Evolutionary conservation across 164 flowering plant species (phyloP).

Genomic region (Aristolochia fimbriata): DNA sequence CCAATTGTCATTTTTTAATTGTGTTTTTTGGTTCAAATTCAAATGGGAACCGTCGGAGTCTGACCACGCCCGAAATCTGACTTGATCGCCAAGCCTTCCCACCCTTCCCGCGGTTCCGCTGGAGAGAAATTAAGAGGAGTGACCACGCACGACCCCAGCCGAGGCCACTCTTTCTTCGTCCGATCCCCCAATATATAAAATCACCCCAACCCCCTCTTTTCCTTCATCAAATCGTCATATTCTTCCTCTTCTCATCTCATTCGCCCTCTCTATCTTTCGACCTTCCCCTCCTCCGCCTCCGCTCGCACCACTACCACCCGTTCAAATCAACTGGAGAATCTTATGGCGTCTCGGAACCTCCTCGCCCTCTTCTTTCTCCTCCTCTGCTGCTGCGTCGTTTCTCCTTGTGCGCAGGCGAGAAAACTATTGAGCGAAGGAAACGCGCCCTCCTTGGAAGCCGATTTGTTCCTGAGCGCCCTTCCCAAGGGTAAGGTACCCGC

Average conservation of each 20-base stretch:
- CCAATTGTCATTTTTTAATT: no score
- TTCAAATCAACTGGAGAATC: no score
- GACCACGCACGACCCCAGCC: no score
- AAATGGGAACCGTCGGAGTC: no score
- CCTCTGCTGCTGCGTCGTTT: conserved; percentile 1
- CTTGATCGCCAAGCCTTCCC: conserved; percentile 3
- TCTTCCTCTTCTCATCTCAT: background rate
- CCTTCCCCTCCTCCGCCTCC: background rate
- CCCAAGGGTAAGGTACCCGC: conserved; percentile 46
- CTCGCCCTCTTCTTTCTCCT: conserved; percentile 6
- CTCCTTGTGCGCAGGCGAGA: conserved; percentile 15
- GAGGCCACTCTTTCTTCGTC: no score
- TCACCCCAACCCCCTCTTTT: background rate
- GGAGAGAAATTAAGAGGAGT: no score
- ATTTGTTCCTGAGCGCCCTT: conserved; percentile 28
- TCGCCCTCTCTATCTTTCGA: no score
- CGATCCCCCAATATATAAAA: conserved; percentile 1
- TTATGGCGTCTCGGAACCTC: conserved; percentile 2
- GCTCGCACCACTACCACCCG: background rate
- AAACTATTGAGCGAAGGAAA: conserved; percentile 15
- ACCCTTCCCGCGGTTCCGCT: no score
- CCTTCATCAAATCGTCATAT: background rate
- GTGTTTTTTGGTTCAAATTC: no score
- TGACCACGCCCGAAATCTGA: background rate
- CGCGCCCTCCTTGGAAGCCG: conserved; percentile 10